Evolutionary conservation across 2,329 filamentous ascomycete genomes (phyloP).

Genomic region (Cephalotrichum gorgonifer): DNA sequence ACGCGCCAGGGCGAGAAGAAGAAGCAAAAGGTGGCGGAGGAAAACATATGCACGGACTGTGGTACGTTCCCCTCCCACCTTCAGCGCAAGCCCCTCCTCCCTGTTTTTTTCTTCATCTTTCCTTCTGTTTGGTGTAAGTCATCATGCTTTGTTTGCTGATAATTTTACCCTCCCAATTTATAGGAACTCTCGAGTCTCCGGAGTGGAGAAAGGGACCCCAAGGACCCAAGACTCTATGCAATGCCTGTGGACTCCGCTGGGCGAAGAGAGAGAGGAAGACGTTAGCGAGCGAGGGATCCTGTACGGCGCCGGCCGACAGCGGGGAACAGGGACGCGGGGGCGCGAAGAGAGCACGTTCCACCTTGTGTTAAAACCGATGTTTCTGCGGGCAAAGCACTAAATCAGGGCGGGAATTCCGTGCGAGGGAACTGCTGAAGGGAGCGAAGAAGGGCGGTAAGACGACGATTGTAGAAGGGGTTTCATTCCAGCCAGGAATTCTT

Average conservation of each 20-base stretch:
- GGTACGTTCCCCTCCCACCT: constrained; percentile 40
- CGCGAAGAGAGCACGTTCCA: neutral
- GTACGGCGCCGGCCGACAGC: no score
- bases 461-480: no score
- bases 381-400: neutral
- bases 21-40: constrained; percentile 72
- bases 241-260: constrained; percentile 76
- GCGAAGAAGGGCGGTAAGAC: neutral
- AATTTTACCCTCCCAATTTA: neutral
- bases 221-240: constrained; percentile 90
- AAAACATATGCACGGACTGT: constrained; percentile 94
- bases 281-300: no score
- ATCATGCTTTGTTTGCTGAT: neutral
- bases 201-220: constrained; percentile 94
- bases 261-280: constrained; percentile 76
- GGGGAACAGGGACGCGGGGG: no score
- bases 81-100: neutral
- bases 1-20: constrained; percentile 66
- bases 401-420: neutral
- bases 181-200: constrained; percentile 76
- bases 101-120: neutral
- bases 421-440: neutral
- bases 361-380: neutral
- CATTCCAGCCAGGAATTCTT: no score
- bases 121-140: neutral